These are phyloP conservation scores for Glomus cerebriforme DNA, from an alignment of 192 early-diverging fungal species.

Conservation along the genomic window DNA sequence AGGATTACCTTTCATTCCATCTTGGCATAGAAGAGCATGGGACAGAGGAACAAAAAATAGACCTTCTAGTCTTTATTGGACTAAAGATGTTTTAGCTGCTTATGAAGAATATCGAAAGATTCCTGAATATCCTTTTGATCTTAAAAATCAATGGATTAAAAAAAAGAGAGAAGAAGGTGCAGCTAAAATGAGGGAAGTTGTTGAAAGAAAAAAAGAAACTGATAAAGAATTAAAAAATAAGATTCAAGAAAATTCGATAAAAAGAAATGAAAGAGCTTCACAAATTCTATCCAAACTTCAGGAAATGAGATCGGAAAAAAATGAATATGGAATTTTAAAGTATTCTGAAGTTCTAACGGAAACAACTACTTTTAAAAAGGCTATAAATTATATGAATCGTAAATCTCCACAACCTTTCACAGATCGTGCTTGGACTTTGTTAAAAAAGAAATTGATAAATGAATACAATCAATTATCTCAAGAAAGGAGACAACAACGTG, in stretches of 20 bases:
- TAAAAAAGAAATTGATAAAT: conserved; percentile 7
- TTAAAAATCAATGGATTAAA: background rate
- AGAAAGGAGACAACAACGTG: background rate
- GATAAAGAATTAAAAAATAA: conserved; percentile 1
- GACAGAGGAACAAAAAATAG: background rate
- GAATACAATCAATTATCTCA: conserved; percentile 10
- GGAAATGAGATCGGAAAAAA: background rate
- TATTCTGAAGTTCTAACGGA: background rate
- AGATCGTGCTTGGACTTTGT: conserved; percentile 10
- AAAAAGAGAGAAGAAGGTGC: background rate
- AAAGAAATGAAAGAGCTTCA: background rate
- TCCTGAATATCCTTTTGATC: background rate
- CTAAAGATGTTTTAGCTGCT: background rate
- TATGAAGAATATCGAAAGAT: background rate
- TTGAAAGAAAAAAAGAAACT: background rate
- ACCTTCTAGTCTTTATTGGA: conserved; percentile 3
- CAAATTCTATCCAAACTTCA: background rate
- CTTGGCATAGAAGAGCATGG: conserved; percentile 1
- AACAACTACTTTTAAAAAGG: background rate
- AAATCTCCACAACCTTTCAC: conserved; percentile 18
- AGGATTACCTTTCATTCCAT: conserved; percentile 2
- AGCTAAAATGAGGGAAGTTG: background rate
- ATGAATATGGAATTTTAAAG: conserved; percentile 6
- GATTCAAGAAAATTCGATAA: background rate
- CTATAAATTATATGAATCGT: background rate